Evolutionary conservation across 305 asterid genomes (phyloP).

Genomic region (Solanum hybrid): DNA sequence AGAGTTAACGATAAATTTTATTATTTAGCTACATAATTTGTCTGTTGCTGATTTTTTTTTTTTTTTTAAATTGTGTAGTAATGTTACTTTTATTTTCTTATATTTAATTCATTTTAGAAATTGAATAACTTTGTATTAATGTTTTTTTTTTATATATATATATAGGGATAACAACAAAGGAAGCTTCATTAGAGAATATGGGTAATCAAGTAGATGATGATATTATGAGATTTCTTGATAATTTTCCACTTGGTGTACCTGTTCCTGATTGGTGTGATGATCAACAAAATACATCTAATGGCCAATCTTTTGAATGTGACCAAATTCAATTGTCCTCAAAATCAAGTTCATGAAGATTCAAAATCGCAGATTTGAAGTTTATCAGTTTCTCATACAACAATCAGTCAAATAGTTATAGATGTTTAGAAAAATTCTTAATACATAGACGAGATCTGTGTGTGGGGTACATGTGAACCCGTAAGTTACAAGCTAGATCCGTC

Average conservation of each 20-base stretch:
- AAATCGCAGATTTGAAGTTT: background rate
- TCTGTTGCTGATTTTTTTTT: background rate
- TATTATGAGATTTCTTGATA: constrained; percentile 44
- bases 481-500: background rate
- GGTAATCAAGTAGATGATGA: constrained; percentile 39
- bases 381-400: background rate
- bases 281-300: constrained; percentile 1
- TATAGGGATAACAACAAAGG: background rate
- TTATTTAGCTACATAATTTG: background rate
- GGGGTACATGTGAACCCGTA: background rate
- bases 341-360: constrained; percentile 10
- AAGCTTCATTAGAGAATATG: background rate
- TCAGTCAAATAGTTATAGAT: background rate
- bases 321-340: constrained; percentile 14
- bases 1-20: background rate
- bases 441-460: background rate
- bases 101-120: background rate
- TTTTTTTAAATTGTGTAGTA: background rate
- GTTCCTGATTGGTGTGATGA: constrained; percentile 42
- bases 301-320: constrained; percentile 11
- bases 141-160: background rate
- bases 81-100: background rate
- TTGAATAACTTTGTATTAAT: background rate
- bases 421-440: background rate
- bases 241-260: constrained; percentile 43